These are phyloP conservation scores for Inga oerstediana DNA, from an alignment of 306 rosid genomes.

Conservation along the genomic window DNA sequence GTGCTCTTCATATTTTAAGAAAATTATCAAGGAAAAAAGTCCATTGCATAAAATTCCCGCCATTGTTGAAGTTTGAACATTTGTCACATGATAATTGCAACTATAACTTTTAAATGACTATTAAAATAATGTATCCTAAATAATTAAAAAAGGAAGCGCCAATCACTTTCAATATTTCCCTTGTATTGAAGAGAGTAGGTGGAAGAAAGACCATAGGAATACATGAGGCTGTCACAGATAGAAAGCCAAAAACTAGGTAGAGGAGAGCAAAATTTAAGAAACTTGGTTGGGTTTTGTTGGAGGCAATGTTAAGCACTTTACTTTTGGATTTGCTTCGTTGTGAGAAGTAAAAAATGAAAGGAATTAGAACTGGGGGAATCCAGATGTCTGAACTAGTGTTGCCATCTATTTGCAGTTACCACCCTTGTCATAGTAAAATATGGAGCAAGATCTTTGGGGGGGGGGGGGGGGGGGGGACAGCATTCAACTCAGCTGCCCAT, in stretches of 20 bases:
- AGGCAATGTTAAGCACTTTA: slow-evolving; percentile 1
- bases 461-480: no score
- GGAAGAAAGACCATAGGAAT: no score
- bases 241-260: background rate
- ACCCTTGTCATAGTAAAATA: slow-evolving; percentile 41
- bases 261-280: slow-evolving; percentile 19
- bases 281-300: slow-evolving; percentile 37
- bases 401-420: slow-evolving; percentile 76
- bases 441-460: slow-evolving; percentile 10
- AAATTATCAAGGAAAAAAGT: no score
- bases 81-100: background rate
- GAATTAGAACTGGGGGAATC: slow-evolving; percentile 62
- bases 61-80: background rate
- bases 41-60: no score
- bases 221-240: no score
- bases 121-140: no score
- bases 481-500: slow-evolving; percentile 8
- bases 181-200: no score
- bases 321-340: slow-evolving; percentile 7
- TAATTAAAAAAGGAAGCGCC: no score
- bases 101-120: background rate
- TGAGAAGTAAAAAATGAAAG: slow-evolving; percentile 39
- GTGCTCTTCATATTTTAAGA: background rate
- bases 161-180: no score
- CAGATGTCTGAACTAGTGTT: slow-evolving; percentile 67